Conservation (phyloP, 441 rosid genomes). For the Arabidopsis lyrata region DNA sequence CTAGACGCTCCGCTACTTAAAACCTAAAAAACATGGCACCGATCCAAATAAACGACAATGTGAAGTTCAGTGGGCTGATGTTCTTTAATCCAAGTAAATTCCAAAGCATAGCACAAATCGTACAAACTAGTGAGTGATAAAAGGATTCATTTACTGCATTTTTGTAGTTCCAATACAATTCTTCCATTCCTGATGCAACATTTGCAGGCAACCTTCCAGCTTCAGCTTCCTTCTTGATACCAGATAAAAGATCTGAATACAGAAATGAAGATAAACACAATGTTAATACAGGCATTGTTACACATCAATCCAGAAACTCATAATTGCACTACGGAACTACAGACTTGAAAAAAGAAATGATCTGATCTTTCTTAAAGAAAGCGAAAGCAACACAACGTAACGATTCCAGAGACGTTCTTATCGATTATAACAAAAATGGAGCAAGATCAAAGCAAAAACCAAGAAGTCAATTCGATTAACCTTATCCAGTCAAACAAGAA, state of each 20-base stretch:
- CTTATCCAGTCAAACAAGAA: constrained; percentile 37
- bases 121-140: constrained; percentile 32
- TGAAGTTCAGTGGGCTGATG: not conserved
- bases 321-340: not conserved
- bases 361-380: not conserved
- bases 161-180: constrained; percentile 84
- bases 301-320: not conserved
- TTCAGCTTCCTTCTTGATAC: constrained; percentile 75
- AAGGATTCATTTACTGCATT: constrained; percentile 75
- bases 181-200: constrained; percentile 90
- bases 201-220: constrained; percentile 77
- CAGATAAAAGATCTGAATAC: constrained; percentile 77
- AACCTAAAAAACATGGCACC: constrained; percentile 58
- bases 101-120: constrained; percentile 31
- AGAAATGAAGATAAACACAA: constrained; percentile 27
- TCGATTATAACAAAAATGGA: not conserved
- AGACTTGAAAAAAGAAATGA: not conserved
- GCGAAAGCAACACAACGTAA: not conserved
- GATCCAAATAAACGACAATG: too few species aligned
- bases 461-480: constrained; percentile 22
- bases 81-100: constrained; percentile 12
- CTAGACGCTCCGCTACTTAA: constrained; percentile 69
- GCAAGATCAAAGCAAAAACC: constrained; percentile 7
- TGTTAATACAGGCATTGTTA: constrained; percentile 12
- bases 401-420: not conserved